phyloP scores from a whole-genome alignment of 495 filamentous ascomycete species.

The Acidomyces sp. region DNA sequence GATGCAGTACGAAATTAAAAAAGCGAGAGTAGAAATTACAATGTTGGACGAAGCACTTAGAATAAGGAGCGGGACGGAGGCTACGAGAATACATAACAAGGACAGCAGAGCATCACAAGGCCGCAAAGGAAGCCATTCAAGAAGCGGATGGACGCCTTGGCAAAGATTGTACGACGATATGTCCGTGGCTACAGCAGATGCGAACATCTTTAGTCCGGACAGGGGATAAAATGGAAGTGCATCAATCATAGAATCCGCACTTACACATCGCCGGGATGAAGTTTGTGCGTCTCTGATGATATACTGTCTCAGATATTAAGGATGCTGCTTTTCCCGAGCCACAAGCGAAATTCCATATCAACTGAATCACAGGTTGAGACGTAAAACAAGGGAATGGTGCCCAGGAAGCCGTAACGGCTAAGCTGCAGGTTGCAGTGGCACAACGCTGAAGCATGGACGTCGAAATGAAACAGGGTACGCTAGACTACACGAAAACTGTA shows the following conservation, averaged over 20 bases:
- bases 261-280: neutral
- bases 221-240: too few species aligned
- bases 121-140: conserved; percentile 10
- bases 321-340: too few species aligned
- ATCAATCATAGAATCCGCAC: too few species aligned
- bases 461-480: conserved; percentile 15
- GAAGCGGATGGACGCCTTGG: conserved; percentile 12
- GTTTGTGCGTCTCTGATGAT: conserved; percentile 4
- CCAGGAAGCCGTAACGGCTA: conserved; percentile 13
- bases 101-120: conserved; percentile 1
- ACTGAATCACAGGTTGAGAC: too few species aligned
- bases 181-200: conserved; percentile 5
- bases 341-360: too few species aligned
- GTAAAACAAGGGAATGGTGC: conserved; percentile 12
- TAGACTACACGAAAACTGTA: neutral
- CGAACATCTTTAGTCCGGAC: too few species aligned
- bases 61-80: too few species aligned
- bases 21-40: too few species aligned
- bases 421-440: conserved; percentile 15
- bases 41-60: too few species aligned
- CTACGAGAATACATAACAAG: conserved; percentile 1
- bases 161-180: conserved; percentile 13
- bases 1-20: too few species aligned
- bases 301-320: conserved; percentile 6
- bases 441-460: conserved; percentile 12